phyloP scores from a whole-genome alignment of 1,284 basidiomycete genomes.

The Heterobasidion annosum region DNA sequence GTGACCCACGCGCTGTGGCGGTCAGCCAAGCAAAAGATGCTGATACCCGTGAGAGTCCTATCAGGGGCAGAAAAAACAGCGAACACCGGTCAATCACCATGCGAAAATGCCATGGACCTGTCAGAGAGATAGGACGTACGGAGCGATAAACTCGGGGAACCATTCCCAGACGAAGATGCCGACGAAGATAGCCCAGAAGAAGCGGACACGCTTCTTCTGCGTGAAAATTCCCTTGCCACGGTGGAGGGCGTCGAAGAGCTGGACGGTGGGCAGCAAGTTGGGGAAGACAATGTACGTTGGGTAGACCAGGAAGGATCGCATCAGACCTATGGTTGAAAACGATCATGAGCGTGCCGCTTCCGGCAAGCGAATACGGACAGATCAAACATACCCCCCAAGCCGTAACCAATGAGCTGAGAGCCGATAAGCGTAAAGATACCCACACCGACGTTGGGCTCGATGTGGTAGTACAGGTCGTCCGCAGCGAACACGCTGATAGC shows the following conservation, averaged over 20 bases:
- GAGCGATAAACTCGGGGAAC: conserved; percentile 30
- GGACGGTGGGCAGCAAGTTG: conserved; percentile 9
- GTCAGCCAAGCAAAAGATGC: conserved; percentile 49
- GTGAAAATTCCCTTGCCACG: conserved; percentile 37
- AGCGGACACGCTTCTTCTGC: conserved; percentile 47
- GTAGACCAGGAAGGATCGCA: conserved; percentile 25
- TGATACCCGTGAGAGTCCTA: conserved; percentile 37
- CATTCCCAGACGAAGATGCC: conserved; percentile 22
- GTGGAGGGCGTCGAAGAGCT: conserved; percentile 48
- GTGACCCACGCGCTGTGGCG: conserved; percentile 45
- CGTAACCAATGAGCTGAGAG: conserved; percentile 23
- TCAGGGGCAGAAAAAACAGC: conserved; percentile 10
- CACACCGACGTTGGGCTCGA: conserved; percentile 23
- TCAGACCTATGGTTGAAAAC: conserved; percentile 8
- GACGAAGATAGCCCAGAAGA: conserved; percentile 48
- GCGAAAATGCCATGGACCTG: neutral
- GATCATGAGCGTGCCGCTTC: conserved; percentile 1
- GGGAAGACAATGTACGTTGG: conserved; percentile 16
- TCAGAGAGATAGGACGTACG: conserved; percentile 2
- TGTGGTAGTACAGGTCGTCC: conserved; percentile 26
- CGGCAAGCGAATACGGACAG: too few species aligned
- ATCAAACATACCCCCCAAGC: conserved; percentile 11
- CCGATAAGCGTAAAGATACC: conserved; percentile 25
- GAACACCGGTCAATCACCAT: conserved; percentile 12
- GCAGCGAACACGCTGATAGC: conserved; percentile 13